A percentile compares a stretch with the other conserved stretches of the same genome.
phyloP scores from a whole-genome alignment of 306 rosid species.

The Ormosia semicastrata region DNA sequence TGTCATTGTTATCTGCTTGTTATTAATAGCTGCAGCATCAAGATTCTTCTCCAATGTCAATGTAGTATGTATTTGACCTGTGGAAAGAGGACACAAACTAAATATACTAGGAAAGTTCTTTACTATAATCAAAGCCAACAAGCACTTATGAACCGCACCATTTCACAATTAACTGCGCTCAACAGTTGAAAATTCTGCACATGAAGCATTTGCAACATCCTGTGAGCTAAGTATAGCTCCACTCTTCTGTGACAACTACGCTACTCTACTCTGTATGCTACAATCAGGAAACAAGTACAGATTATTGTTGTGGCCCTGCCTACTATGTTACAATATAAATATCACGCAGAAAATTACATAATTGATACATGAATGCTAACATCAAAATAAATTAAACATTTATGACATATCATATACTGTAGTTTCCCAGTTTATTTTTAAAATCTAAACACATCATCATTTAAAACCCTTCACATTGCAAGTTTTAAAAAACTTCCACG shows the following conservation, averaged over 20 bases:
- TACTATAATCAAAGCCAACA: not conserved
- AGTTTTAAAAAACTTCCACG: not conserved
- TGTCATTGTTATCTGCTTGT: not conserved
- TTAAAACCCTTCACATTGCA: not conserved
- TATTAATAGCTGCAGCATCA: not conserved
- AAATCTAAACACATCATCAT: not conserved
- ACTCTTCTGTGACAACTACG: not conserved
- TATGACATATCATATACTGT: not conserved
- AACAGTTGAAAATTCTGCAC: not conserved
- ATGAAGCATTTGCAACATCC: not conserved
- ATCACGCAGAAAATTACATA: not conserved
- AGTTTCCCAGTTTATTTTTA: not conserved
- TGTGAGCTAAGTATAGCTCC: conserved; percentile 9
- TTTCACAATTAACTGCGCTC: not conserved
- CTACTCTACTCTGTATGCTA: not conserved
- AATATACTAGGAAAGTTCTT: not conserved
- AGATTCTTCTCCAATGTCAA: not conserved
- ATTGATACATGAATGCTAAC: not conserved
- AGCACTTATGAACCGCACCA: not conserved
- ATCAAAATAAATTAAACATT: not conserved
- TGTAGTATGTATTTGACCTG: not conserved
- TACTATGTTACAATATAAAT: not conserved
- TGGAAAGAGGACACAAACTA: not conserved
- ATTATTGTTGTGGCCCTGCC: not conserved
- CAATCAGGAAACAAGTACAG: not conserved